Evolutionary conservation across 768 basidiomycete genomes (phyloP), one percentile per base, ranked within the genome.

Genomic region (Tylopilus felleus): DNA sequence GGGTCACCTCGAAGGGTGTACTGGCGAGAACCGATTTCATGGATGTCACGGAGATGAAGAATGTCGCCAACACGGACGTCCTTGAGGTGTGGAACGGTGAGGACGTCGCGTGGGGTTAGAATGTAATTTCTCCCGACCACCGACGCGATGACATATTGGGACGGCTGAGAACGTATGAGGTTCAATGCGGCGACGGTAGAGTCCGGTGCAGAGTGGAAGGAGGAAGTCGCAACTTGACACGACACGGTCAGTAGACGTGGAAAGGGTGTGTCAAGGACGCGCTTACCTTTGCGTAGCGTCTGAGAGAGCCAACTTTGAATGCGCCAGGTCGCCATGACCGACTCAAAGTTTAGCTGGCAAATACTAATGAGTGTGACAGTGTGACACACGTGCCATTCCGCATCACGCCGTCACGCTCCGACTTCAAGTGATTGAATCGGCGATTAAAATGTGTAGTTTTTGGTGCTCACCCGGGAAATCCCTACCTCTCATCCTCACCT

Each of bases 1-100:
- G 92, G 86, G 62, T 83, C 82, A 42, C 91, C 85, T 53, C 91
- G 86, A 28, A 99, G 77, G 27, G 93, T 93, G 75, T 88, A 98
- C 71, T 98, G 94, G 61, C 95, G 85, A 47, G 94, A 95, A 60
- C 97, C 97, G 47, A 98, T 81, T 71, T 98, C 96, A 66, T 95
- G 85, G 53, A 99, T 87, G 61, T 93, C 78, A 60, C 89, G 86
- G 47, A 99, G 82, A 7, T 78, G 73, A 51, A 98, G 79, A 42
- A 87, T 77, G 65, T 96, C 90, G 23, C 97, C 97, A 50, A 97
- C 89, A 41, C 81, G 78, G 56, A 88, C 84, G 66, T 90, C 86
- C 64, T 88, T 89, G 46, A 99, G 82, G 50, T 86, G 88, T 5
- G 96, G 95, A 3, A 99, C 85, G 52, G 97, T 98, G 66, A 99